These are phyloP conservation scores for Alternaria hordeiaustralica DNA, from an alignment of 2,329 filamentous ascomycete species.

Conservation along the genomic window DNA sequence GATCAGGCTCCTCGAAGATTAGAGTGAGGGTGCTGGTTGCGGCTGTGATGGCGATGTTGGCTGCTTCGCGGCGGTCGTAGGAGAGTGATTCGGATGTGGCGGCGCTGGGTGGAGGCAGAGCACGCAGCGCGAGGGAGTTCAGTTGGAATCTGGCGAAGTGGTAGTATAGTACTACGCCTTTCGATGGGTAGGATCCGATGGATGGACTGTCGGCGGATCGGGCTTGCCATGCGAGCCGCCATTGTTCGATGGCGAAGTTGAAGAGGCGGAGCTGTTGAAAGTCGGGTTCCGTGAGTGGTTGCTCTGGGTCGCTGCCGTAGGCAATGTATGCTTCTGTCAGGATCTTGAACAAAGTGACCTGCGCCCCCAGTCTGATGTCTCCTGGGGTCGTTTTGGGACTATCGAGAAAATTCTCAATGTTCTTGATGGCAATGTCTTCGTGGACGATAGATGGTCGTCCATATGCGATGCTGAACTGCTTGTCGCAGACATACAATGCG, in stretches of 20 bases:
- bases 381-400: slow-evolving; percentile 37
- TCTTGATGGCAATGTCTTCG: slow-evolving; percentile 47
- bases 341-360: slow-evolving; percentile 43
- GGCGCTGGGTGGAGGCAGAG: slow-evolving; percentile 51
- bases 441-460: slow-evolving; percentile 51
- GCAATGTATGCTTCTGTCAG: slow-evolving; percentile 43
- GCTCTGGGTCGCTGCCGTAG: slow-evolving; percentile 44
- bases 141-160: slow-evolving; percentile 63
- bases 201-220: slow-evolving; percentile 35
- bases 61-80: slow-evolving; percentile 50
- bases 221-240: slow-evolving; percentile 50
- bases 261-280: slow-evolving; percentile 49
- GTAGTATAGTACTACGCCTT: slow-evolving; percentile 60
- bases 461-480: slow-evolving; percentile 51
- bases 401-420: slow-evolving; percentile 44
- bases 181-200: slow-evolving; percentile 51
- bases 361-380: slow-evolving; percentile 39
- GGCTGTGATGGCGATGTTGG: slow-evolving; percentile 54
- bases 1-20: slow-evolving; percentile 54
- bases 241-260: slow-evolving; percentile 54
- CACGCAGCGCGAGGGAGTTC: slow-evolving; percentile 56
- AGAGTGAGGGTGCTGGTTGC: slow-evolving; percentile 56
- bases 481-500: slow-evolving; percentile 49
- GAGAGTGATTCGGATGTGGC: slow-evolving; percentile 54
- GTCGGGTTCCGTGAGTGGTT: slow-evolving; percentile 47